phyloP scores from a whole-genome alignment of 2,329 filamentous ascomycete species.

The Neurospora crassa region DNA sequence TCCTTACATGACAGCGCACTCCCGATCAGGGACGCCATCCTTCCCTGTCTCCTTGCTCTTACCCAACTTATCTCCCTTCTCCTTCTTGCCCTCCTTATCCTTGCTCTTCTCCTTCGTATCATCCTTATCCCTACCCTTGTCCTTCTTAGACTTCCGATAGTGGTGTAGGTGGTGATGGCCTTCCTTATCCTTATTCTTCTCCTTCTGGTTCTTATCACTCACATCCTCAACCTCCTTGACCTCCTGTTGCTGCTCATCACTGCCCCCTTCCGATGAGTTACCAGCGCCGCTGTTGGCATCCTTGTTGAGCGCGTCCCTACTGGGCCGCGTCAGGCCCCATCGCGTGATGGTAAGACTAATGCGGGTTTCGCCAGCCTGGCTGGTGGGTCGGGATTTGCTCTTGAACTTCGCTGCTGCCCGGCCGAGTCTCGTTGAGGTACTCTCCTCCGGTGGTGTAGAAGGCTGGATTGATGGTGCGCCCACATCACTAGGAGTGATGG shows the following conservation, averaged over 20 bases:
- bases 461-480: conserved; percentile 25
- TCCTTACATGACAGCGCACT: conserved; percentile 18
- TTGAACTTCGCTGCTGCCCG: conserved; percentile 48
- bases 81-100: conserved; percentile 27
- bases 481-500: conserved; percentile 23
- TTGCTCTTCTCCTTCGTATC: conserved; percentile 28
- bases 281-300: conserved; percentile 12
- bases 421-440: conserved; percentile 43
- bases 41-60: conserved; percentile 9
- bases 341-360: conserved; percentile 49
- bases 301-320: conserved; percentile 36
- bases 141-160: conserved; percentile 21
- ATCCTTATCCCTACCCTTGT: conserved; percentile 28
- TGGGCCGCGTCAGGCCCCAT: conserved; percentile 41
- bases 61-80: conserved; percentile 19
- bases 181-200: conserved; percentile 8
- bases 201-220: conserved; percentile 4
- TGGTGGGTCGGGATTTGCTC: conserved; percentile 39
- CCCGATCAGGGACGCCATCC: conserved; percentile 15
- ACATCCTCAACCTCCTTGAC: conserved; percentile 14
- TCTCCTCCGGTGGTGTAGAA: conserved; percentile 42
- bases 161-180: conserved; percentile 21
- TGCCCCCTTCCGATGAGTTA: conserved; percentile 2
- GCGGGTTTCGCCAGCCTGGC: conserved; percentile 48
- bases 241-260: conserved; percentile 11